Conservation (phyloP, 768 basidiomycete species). For the Boletus pseudo-olivaceus region DNA sequence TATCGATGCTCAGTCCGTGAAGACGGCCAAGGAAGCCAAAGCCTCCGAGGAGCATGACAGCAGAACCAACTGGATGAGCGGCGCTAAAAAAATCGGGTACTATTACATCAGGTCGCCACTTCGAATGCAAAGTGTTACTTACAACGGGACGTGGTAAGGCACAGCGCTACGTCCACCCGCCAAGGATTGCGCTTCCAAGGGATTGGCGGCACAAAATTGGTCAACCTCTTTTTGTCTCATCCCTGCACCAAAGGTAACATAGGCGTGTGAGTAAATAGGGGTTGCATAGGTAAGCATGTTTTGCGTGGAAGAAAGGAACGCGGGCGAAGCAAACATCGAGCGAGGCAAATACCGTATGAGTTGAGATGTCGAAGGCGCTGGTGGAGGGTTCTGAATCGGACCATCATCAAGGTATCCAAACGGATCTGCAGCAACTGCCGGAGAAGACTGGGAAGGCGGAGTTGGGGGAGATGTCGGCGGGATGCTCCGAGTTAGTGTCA, state of each 20-base stretch:
- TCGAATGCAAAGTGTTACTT: constrained; percentile 28
- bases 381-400: constrained; percentile 27
- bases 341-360: constrained; percentile 22
- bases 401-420: constrained; percentile 56
- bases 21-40: constrained; percentile 86
- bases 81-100: constrained; percentile 42
- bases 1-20: constrained; percentile 85
- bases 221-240: constrained; percentile 84
- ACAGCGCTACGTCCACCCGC: constrained; percentile 50
- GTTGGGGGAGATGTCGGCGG: constrained; percentile 1
- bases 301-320: constrained; percentile 34
- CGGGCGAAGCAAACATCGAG: constrained; percentile 34
- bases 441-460: constrained; percentile 4
- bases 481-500: background rate
- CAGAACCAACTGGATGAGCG: constrained; percentile 77
- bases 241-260: constrained; percentile 85
- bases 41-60: constrained; percentile 80
- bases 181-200: constrained; percentile 55
- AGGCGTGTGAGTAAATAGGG: constrained; percentile 68
- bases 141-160: constrained; percentile 83
- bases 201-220: constrained; percentile 64
- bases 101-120: constrained; percentile 1
- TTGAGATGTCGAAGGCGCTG: constrained; percentile 22
- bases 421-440: constrained; percentile 41
- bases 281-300: constrained; percentile 47